Evolutionary conservation across 2,329 filamentous ascomycete genomes (phyloP).

Genomic region (Amylocarpus encephaloides): DNA sequence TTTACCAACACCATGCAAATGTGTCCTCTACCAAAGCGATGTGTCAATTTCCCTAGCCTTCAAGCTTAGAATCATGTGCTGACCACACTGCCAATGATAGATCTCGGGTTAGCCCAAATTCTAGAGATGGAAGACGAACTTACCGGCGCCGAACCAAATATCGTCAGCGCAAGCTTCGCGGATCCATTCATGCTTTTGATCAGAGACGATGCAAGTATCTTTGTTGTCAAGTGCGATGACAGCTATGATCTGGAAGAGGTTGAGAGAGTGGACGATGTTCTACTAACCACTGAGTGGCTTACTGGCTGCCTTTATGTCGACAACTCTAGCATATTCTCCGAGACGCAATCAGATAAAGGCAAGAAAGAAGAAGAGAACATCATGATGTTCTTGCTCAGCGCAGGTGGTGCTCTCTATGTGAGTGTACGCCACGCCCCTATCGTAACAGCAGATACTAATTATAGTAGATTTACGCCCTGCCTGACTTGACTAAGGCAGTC

Average conservation of each 20-base stretch:
- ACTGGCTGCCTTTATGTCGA: conserved; percentile 82
- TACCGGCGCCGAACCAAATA: conserved; percentile 70
- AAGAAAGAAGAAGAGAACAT: conserved; percentile 43
- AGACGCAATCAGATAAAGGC: conserved; percentile 35
- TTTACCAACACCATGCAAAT: conserved; percentile 29
- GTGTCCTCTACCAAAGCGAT: conserved; percentile 22
- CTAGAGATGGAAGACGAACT: conserved; percentile 90
- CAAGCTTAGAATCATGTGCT: conserved; percentile 9
- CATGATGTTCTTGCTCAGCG: conserved; percentile 71
- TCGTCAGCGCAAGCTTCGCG: conserved; percentile 73
- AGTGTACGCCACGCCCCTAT: conserved; percentile 33
- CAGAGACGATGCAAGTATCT: conserved; percentile 74
- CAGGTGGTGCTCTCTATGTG: conserved; percentile 69
- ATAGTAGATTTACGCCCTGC: conserved; percentile 65
- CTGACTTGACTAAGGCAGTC: conserved; percentile 63
- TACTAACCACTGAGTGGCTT: conserved; percentile 64
- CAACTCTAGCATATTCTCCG: conserved; percentile 47
- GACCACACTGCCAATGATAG: conserved; percentile 37
- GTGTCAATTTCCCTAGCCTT: conserved; percentile 7
- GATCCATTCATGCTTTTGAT: conserved; percentile 82
- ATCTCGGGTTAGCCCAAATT: conserved; percentile 84
- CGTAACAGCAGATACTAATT: conserved; percentile 10
- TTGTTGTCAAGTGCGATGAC: conserved; percentile 71
- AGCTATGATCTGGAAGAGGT: conserved; percentile 83
- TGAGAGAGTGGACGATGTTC: conserved; percentile 51